Conservation (phyloP, 306 rosid genomes). For the Sesbania bispinosa region DNA sequence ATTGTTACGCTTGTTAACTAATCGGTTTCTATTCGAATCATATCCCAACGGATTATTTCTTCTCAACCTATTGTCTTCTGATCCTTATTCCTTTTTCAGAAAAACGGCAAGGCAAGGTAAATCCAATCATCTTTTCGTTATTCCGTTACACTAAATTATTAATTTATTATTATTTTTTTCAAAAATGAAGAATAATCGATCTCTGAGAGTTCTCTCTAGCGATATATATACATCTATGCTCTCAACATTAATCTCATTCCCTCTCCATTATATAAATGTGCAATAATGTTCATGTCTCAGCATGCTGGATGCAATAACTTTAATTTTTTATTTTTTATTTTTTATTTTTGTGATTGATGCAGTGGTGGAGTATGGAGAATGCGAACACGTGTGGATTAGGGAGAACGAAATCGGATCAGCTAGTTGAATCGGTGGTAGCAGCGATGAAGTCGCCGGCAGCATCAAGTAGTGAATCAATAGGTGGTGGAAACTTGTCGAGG, state of each 20-base stretch:
- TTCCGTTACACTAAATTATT: not conserved
- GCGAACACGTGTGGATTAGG: slow-evolving; percentile 39
- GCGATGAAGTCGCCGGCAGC: slow-evolving; percentile 44
- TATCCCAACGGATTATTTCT: slow-evolving; percentile 1
- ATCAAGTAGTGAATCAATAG: slow-evolving; percentile 11
- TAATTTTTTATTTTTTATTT: not conserved
- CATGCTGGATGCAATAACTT: too few species aligned
- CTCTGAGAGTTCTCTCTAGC: too few species aligned
- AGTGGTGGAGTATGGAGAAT: slow-evolving; percentile 50
- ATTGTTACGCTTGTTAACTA: not conserved
- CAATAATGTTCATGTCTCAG: too few species aligned
- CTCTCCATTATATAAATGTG: too few species aligned
- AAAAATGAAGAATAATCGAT: not conserved
- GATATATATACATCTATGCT: too few species aligned
- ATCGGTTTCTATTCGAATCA: slow-evolving; percentile 12
- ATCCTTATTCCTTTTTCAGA: not conserved
- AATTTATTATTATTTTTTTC: not conserved
- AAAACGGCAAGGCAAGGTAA: slow-evolving; percentile 8
- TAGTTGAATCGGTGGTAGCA: slow-evolving; percentile 41
- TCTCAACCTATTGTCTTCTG: not conserved
- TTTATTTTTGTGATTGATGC: not conserved
- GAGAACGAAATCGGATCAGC: slow-evolving; percentile 76
- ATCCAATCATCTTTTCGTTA: not conserved
- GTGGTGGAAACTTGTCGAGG: slow-evolving; percentile 42
- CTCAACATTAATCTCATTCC: too few species aligned